Conservation (phyloP, 768 basidiomycete genomes). For the Coprinellus micaceus region DNA sequence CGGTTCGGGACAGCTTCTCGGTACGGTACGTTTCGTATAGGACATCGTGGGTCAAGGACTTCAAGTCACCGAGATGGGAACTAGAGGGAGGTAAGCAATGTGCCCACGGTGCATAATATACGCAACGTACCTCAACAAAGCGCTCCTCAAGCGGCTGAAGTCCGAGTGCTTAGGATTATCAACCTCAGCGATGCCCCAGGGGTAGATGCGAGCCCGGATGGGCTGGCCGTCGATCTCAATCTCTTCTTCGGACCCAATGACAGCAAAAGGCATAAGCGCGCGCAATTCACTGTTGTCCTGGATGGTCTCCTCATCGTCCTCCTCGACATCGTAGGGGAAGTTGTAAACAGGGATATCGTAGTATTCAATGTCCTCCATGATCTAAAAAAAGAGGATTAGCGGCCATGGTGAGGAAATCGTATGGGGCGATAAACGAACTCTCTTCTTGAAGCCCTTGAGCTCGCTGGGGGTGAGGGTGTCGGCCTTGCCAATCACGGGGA, state of each 20-base stretch:
- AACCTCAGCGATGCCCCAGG: constrained; percentile 98
- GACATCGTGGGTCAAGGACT: constrained; percentile 89
- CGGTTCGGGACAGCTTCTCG: constrained; percentile 91
- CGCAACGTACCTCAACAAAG: constrained; percentile 85
- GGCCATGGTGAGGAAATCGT: background rate
- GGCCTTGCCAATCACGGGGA: constrained; percentile 95
- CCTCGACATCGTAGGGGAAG: constrained; percentile 98
- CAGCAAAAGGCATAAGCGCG: constrained; percentile 90
- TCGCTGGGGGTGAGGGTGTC: constrained; percentile 93
- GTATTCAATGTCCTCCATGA: constrained; percentile 99
- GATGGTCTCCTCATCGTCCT: constrained; percentile 98
- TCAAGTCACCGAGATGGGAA: constrained; percentile 92
- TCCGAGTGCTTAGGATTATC: constrained; percentile 99
- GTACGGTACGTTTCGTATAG: constrained; percentile 97
- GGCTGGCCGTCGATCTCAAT: constrained; percentile 89
- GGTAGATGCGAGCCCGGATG: constrained; percentile 91
- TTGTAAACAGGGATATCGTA: constrained; percentile 99
- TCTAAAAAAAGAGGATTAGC: constrained; percentile 38
- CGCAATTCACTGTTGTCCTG: constrained; percentile 95
- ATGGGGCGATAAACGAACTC: constrained; percentile 42
- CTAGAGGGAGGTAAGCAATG: constrained; percentile 34
- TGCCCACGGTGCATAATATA: too few species aligned
- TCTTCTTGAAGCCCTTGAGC: constrained; percentile 92
- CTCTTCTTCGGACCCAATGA: constrained; percentile 97
- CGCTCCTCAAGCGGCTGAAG: constrained; percentile 88